A percentile compares a stretch with the other conserved stretches of the same genome.
Evolutionary conservation across 192 early-diverging fungal species (phyloP).

Genomic region (Spinellus fusiger): DNA sequence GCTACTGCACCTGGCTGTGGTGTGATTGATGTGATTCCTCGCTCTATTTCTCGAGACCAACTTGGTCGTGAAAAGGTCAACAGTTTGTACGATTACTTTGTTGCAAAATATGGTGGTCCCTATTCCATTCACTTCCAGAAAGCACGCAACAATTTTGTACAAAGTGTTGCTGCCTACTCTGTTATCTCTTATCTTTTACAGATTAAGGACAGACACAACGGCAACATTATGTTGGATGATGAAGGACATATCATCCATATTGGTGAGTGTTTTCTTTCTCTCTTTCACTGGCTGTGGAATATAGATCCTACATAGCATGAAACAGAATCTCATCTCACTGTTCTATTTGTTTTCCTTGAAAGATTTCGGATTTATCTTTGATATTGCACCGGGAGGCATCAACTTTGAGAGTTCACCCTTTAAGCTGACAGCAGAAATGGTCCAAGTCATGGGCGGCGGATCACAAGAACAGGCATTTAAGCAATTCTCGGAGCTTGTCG

Average conservation of each 20-base stretch:
- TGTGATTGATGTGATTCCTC: slow-evolving; percentile 97
- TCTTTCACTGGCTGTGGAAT: no score
- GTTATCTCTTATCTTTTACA: slow-evolving; percentile 92
- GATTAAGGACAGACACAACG: slow-evolving; percentile 99
- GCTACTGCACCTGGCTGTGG: slow-evolving; percentile 97
- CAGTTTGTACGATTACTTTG: slow-evolving; percentile 92
- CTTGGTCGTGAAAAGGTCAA: slow-evolving; percentile 98
- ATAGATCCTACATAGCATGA: no score
- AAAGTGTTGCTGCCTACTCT: slow-evolving; percentile 92
- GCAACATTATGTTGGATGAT: slow-evolving; percentile 98
- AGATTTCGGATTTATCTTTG: slow-evolving; percentile 99
- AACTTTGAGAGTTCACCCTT: slow-evolving; percentile 95
- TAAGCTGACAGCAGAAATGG: slow-evolving; percentile 97
- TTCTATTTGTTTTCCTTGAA: neutral
- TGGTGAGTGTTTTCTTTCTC: slow-evolving; percentile 51
- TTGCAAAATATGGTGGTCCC: slow-evolving; percentile 83
- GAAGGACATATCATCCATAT: slow-evolving; percentile 97
- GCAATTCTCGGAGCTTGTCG: slow-evolving; percentile 83
- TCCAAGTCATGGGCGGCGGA: slow-evolving; percentile 94
- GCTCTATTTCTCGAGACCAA: slow-evolving; percentile 94
- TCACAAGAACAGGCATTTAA: slow-evolving; percentile 72
- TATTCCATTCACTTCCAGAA: slow-evolving; percentile 86
- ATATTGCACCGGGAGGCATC: slow-evolving; percentile 97
- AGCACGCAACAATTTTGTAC: slow-evolving; percentile 91
- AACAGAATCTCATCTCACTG: neutral